These are phyloP conservation scores for Mesotaenium endlicherianum DNA, from an alignment of 139 green algal genomes.

Conservation along the genomic window DNA sequence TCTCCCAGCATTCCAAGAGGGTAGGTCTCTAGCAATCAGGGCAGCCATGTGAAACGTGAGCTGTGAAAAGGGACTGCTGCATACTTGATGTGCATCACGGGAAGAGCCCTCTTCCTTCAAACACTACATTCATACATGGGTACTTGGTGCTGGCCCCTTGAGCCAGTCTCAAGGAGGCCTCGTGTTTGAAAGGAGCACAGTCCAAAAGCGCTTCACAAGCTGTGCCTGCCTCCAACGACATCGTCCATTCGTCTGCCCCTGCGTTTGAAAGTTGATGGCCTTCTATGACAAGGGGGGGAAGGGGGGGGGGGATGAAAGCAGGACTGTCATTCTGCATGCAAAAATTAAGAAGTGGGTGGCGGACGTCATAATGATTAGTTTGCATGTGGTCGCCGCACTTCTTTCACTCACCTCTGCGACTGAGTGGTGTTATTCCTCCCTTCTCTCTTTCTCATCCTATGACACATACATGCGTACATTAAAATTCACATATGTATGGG, in stretches of 20 bases:
- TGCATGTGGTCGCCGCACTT: background rate
- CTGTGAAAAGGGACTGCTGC: background rate
- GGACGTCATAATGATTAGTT: background rate
- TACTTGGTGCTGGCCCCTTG: too few species aligned
- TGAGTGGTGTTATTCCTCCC: too few species aligned
- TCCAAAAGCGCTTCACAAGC: too few species aligned
- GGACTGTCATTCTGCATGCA: too few species aligned
- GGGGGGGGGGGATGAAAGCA: background rate
- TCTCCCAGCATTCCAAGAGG: background rate
- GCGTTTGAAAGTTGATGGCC: background rate
- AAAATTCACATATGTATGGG: constrained; percentile 25
- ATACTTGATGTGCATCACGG: too few species aligned
- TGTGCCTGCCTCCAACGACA: too few species aligned
- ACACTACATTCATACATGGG: too few species aligned
- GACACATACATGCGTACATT: background rate
- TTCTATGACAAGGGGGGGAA: background rate
- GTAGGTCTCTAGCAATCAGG: background rate
- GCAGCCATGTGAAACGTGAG: background rate
- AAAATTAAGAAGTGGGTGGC: background rate
- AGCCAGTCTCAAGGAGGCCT: too few species aligned
- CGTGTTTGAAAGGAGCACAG: too few species aligned
- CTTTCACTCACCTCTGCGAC: too few species aligned
- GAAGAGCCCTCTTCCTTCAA: too few species aligned
- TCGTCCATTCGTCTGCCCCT: too few species aligned
- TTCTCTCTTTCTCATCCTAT: background rate